Evolutionary conservation across 805 yeast species (phyloP), one percentile per base, ranked within the genome.

Genomic region (Candida quercuum): DNA sequence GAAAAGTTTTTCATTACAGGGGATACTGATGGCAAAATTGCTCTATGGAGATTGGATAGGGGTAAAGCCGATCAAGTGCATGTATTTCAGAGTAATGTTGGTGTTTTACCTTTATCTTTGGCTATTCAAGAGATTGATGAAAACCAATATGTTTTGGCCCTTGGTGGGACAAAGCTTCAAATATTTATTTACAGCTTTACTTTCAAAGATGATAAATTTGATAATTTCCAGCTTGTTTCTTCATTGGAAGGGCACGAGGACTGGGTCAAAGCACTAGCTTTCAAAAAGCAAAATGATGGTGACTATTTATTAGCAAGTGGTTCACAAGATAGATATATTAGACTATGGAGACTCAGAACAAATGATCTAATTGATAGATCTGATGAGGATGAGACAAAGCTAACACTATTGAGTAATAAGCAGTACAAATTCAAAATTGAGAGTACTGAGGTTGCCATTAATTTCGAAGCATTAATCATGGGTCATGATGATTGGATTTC

Each of bases 401-500:
- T 78, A 46, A 67, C 68, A 9, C 63, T 80, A 28, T 63, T 85
- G 41, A 75, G 82, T 14, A 86, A 85, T 61, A 87, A 83, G 49
- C 84, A 80, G 59, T 79, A 84, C 57, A 72, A 76, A 42, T 78
- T 87, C 45, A 48, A 53, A 11, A 52, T 72, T 27, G 53, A 47
- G 3, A 50, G 49, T 12, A 49, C 69, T 3, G 57, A 64, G 35
- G 75, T 74, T 40, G 76, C 82, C 5, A 71, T 88, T 36, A 77
- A 76, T 46, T 87, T 89, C 54, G 99, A 94, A 53, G 96, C 99
- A 0, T 73, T 93, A 42, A 77, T 93, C 19, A 81, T 93, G 83
- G 99, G 99, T 7, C 99, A 93, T 60, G 99, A 93, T 57, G 99
- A 93, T 59, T 93, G 99, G 99, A 81, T 94, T 19, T 77, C 91